Conservation (phyloP, 148 eudicot species). For the Vaccinium vitisidaea region DNA sequence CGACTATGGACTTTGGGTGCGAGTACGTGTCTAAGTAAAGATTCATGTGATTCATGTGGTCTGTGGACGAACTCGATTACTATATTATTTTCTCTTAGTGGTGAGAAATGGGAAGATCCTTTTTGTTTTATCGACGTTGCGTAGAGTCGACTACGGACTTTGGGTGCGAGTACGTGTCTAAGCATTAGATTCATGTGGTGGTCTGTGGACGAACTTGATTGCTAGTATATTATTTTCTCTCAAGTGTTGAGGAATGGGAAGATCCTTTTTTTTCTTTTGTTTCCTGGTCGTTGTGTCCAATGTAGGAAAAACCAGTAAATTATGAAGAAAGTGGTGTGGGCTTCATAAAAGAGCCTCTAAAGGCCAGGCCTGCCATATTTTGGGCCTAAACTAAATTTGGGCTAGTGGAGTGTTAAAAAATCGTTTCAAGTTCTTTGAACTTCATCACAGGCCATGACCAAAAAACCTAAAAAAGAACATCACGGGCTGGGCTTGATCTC, state of each 20-base stretch:
- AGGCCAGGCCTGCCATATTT: background rate
- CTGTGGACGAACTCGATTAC: background rate
- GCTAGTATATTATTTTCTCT: background rate
- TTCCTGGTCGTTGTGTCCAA: background rate
- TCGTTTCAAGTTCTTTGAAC: background rate
- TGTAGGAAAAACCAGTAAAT: background rate
- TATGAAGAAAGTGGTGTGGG: background rate
- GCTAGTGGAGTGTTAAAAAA: background rate
- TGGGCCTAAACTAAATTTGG: background rate
- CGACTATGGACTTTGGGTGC: background rate
- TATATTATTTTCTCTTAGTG: background rate
- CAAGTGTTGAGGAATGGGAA: background rate
- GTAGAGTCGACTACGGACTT: too few species aligned
- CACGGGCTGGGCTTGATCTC: background rate
- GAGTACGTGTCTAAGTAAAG: background rate
- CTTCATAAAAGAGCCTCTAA: background rate
- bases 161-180: background rate
- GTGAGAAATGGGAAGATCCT: background rate
- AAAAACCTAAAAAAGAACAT: too few species aligned
- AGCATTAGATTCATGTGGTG: background rate
- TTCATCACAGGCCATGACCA: background rate
- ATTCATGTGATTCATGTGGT: background rate
- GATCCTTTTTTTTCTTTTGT: background rate
- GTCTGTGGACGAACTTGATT: background rate
- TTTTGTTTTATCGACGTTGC: background rate